These are phyloP conservation scores for Apiotrichum domesticum DNA, from an alignment of 1,284 basidiomycete genomes.

Conservation along the genomic window DNA sequence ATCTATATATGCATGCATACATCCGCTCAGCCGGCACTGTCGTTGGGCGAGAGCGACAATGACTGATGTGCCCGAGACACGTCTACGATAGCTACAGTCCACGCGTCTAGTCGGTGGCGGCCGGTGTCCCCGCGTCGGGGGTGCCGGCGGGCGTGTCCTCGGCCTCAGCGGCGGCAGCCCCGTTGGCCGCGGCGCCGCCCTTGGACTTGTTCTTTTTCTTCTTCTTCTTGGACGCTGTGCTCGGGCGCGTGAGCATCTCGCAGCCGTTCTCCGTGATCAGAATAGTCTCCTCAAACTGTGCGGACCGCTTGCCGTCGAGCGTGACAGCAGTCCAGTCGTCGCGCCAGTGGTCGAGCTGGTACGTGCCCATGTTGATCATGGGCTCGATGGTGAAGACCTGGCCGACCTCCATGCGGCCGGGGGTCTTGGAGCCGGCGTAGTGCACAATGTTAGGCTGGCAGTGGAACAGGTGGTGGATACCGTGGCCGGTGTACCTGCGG, in stretches of 20 bases:
- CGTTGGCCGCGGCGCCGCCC: conserved; percentile 13
- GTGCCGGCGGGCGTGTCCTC: conserved; percentile 13
- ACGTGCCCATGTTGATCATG: conserved; percentile 82
- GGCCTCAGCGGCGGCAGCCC: conserved; percentile 1
- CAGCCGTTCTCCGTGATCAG: conserved; percentile 86
- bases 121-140: conserved; percentile 17
- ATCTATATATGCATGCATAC: conserved; percentile 11
- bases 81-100: background rate
- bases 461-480: conserved; percentile 65
- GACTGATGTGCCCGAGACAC: too few relatives aligned
- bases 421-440: conserved; percentile 47
- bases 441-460: conserved; percentile 47
- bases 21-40: background rate
- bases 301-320: conserved; percentile 74
- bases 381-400: conserved; percentile 52
- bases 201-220: conserved; percentile 31
- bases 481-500: conserved; percentile 84
- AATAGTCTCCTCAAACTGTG: conserved; percentile 92
- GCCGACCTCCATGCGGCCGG: conserved; percentile 48
- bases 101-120: conserved; percentile 10
- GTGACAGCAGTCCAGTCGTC: conserved; percentile 89
- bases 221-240: conserved; percentile 37
- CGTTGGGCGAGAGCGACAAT: too few relatives aligned
- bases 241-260: conserved; percentile 69
- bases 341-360: conserved; percentile 43